A percentile compares a stretch with the other conserved stretches of the same genome.
Evolutionary conservation across 2,329 filamentous ascomycete genomes (phyloP).

Genomic region (Hypoxylon sp.): DNA sequence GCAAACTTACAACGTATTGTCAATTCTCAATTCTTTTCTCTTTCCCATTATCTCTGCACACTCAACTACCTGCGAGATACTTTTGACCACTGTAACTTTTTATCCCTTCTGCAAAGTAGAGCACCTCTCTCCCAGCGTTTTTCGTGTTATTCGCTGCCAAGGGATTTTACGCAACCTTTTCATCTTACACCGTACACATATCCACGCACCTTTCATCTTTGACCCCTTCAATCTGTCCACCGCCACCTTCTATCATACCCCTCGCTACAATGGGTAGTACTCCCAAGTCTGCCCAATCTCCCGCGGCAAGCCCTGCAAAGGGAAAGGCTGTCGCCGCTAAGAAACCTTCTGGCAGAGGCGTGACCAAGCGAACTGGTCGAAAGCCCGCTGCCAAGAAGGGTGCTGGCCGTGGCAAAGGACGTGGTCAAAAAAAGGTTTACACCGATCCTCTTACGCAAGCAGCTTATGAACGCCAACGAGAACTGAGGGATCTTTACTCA

Average conservation of each 20-base stretch:
- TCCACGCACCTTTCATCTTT: constrained; percentile 7
- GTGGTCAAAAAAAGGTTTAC: constrained; percentile 69
- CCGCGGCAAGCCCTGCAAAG: constrained; percentile 54
- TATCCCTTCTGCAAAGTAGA: constrained; percentile 1
- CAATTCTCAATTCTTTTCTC: not conserved
- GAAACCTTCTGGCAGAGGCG: constrained; percentile 45
- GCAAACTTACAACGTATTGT: constrained; percentile 21
- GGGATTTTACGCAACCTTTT: constrained; percentile 34
- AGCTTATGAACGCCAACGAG: constrained; percentile 74
- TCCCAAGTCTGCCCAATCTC: constrained; percentile 49
- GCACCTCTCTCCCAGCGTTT: constrained; percentile 1
- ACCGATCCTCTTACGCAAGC: constrained; percentile 69
- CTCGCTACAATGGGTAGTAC: constrained; percentile 51
- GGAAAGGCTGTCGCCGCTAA: constrained; percentile 45
- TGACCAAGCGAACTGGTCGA: constrained; percentile 47
- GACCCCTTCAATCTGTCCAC: constrained; percentile 3
- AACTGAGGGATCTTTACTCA: constrained; percentile 76
- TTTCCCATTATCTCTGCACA: not conserved
- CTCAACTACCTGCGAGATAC: not conserved
- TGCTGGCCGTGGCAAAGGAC: constrained; percentile 56
- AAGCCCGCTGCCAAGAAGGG: constrained; percentile 48
- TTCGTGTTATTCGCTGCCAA: constrained; percentile 33
- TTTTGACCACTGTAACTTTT: constrained; percentile 15
- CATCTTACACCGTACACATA: constrained; percentile 16
- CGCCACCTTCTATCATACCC: constrained; percentile 20